A percentile compares a stretch with the other conserved stretches of the same genome.
These are phyloP conservation scores for Solanum ossicruentum DNA, from an alignment of 257 asterid genomes.

Conservation along the genomic window DNA sequence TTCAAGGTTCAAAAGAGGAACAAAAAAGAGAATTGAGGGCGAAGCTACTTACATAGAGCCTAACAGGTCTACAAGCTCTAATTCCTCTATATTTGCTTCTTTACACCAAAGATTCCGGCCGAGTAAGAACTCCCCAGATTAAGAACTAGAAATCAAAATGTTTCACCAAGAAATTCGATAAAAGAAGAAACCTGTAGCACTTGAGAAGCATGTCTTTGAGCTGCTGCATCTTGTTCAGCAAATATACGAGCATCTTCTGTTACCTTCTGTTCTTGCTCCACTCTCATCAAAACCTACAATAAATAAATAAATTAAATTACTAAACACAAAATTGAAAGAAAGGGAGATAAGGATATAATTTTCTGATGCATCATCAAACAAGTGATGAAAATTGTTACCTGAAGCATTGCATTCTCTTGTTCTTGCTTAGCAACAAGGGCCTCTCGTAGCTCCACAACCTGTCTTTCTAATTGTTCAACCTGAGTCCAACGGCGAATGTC, in stretches of 20 bases:
- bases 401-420: conserved; percentile 96
- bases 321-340: neutral
- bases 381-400: conserved; percentile 29
- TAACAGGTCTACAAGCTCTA: too few relatives aligned
- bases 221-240: conserved; percentile 98
- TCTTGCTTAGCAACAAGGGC: conserved; percentile 87
- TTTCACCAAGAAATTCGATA: neutral
- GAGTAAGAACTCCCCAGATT: neutral
- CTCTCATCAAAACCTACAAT: conserved; percentile 80
- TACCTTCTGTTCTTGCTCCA: conserved; percentile 95
- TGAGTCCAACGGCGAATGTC: conserved; percentile 15
- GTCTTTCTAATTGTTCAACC: conserved; percentile 90
- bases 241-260: conserved; percentile 95
- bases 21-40: too few relatives aligned
- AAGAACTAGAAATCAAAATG: neutral
- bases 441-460: conserved; percentile 50
- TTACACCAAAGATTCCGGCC: neutral
- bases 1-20: too few relatives aligned
- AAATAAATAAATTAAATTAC: neutral
- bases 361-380: neutral
- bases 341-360: neutral
- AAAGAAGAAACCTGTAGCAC: conserved; percentile 61
- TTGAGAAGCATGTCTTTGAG: conserved; percentile 87
- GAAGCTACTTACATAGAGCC: too few relatives aligned
- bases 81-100: too few relatives aligned